Percentiles rank a stretch among this genome's conserved stretches.
Evolutionary conservation across 2,329 filamentous ascomycete species (phyloP).

Genomic region (Pseudogymnoascus sp.): DNA sequence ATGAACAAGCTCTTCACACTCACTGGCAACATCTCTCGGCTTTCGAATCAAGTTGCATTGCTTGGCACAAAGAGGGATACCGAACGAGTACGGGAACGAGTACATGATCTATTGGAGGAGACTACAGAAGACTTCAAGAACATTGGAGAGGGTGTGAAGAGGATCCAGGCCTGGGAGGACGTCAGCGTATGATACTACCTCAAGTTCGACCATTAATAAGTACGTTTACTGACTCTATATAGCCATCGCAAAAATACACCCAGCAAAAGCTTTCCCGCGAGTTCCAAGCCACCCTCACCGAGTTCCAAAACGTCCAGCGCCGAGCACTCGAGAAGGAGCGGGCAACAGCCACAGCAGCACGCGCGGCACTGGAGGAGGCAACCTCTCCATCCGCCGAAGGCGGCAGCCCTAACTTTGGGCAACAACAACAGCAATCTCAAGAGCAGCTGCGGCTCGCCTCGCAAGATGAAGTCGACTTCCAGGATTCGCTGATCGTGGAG

Average conservation of each 20-base stretch:
- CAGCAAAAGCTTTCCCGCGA: constrained; percentile 92
- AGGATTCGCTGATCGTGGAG: constrained; percentile 90
- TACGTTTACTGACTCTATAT: background rate
- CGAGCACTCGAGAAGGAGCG: constrained; percentile 87
- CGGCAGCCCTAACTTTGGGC: constrained; percentile 34
- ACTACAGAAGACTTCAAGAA: constrained; percentile 81
- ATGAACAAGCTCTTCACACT: constrained; percentile 85
- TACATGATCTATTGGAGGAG: constrained; percentile 80
- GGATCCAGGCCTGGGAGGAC: constrained; percentile 78
- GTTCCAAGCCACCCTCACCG: constrained; percentile 78
- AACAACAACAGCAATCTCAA: constrained; percentile 57
- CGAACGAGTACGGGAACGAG: constrained; percentile 79
- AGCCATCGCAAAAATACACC: constrained; percentile 94
- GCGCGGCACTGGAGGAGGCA: constrained; percentile 64
- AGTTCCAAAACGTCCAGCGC: constrained; percentile 89
- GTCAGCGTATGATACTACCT: constrained; percentile 50
- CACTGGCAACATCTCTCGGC: constrained; percentile 76
- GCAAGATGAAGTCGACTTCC: constrained; percentile 95
- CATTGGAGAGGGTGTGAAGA: constrained; percentile 89
- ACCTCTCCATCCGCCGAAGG: constrained; percentile 30
- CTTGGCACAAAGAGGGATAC: constrained; percentile 89
- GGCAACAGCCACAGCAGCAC: constrained; percentile 73
- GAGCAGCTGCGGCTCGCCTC: constrained; percentile 74
- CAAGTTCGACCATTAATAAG: background rate
- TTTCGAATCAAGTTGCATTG: constrained; percentile 75